Evolutionary conservation across 2,329 filamentous ascomycete genomes (phyloP).

Genomic region (Ophiocordyceps robertsii): DNA sequence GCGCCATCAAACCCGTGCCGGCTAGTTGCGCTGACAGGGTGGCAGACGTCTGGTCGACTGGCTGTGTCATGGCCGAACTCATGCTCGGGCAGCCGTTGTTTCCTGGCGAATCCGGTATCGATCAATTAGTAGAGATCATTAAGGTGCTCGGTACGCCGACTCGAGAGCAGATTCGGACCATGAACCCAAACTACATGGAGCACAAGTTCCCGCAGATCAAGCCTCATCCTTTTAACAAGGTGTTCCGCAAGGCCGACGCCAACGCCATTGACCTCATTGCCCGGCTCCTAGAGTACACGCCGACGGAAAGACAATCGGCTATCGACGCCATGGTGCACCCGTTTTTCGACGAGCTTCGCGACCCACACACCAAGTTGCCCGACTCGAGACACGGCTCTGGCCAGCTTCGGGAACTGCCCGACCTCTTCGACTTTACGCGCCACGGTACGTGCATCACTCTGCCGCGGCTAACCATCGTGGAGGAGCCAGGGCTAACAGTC

Average conservation of each 20-base stretch:
- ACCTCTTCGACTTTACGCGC: constrained; percentile 82
- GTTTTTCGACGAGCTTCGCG: constrained; percentile 94
- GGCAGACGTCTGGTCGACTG: constrained; percentile 95
- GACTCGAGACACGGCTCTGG: constrained; percentile 86
- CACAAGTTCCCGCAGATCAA: constrained; percentile 99
- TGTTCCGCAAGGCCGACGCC: constrained; percentile 89
- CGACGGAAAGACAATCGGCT: constrained; percentile 83
- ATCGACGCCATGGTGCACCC: constrained; percentile 96
- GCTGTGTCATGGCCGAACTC: constrained; percentile 97
- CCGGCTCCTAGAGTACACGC: constrained; percentile 88
- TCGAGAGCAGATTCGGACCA: constrained; percentile 94
- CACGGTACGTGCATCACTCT: constrained; percentile 56
- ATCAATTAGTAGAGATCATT: constrained; percentile 98
- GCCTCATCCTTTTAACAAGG: constrained; percentile 97
- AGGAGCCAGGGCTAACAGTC: constrained; percentile 1
- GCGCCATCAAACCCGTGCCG: background rate
- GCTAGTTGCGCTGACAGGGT: constrained; percentile 14
- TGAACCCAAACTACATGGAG: constrained; percentile 99
- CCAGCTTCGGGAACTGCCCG: constrained; percentile 67
- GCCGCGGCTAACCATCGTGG: background rate
- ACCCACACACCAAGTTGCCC: constrained; percentile 79
- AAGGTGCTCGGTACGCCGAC: constrained; percentile 96
- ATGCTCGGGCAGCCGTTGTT: constrained; percentile 98
- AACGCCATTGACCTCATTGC: constrained; percentile 94
- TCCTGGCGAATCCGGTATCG: constrained; percentile 95